Percentiles rank a stretch among this genome's conserved stretches.
These are phyloP conservation scores for Paramecium biaurelia DNA, from an alignment of 73 alveolate species.

Conservation along the genomic window DNA sequence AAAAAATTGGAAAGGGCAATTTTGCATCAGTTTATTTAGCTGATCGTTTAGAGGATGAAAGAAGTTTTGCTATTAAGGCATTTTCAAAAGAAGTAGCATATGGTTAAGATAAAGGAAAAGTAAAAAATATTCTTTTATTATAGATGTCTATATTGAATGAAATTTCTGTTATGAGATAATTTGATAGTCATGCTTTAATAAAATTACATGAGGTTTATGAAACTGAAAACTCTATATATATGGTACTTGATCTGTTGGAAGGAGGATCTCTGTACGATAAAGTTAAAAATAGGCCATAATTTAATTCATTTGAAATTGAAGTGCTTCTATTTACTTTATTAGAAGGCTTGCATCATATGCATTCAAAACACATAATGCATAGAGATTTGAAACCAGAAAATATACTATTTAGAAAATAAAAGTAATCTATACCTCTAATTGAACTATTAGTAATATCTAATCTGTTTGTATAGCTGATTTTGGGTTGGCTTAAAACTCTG, in stretches of 20 bases:
- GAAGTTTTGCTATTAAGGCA: slow-evolving; percentile 59
- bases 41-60: slow-evolving; percentile 64
- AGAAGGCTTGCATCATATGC: slow-evolving; percentile 80
- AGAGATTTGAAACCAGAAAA: slow-evolving; percentile 98
- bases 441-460: slow-evolving; percentile 54
- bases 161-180: slow-evolving; percentile 82
- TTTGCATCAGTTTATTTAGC: slow-evolving; percentile 67
- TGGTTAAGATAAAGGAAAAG: slow-evolving; percentile 62
- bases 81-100: slow-evolving; percentile 60
- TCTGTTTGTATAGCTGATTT: slow-evolving; percentile 65
- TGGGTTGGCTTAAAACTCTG: slow-evolving; percentile 62
- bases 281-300: slow-evolving; percentile 70
- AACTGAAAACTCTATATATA: slow-evolving; percentile 74
- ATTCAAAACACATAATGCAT: slow-evolving; percentile 84
- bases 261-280: slow-evolving; percentile 84
- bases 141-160: slow-evolving; percentile 84
- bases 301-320: slow-evolving; percentile 72
- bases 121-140: background rate
- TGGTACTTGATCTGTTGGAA: slow-evolving; percentile 74
- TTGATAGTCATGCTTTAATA: slow-evolving; percentile 87
- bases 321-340: slow-evolving; percentile 73
- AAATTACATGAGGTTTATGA: slow-evolving; percentile 80
- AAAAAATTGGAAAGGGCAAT: slow-evolving; percentile 59
- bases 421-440: background rate
- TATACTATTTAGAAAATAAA: slow-evolving; percentile 74